phyloP scores from a whole-genome alignment of 345 rosid genomes.

The Pistacia atlantica region DNA sequence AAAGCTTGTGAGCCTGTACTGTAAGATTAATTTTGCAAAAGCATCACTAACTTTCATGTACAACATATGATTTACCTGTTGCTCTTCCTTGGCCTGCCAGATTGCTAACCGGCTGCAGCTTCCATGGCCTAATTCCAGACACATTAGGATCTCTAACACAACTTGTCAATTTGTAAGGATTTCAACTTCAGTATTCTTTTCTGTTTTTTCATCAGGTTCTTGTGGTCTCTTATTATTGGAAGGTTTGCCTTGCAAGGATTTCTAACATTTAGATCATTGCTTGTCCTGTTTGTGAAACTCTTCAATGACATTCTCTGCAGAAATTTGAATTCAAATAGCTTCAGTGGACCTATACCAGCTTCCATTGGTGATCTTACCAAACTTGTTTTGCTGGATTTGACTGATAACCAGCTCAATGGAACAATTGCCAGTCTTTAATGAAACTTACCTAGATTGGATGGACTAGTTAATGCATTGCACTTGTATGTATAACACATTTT shows the following conservation, averaged over 20 bases:
- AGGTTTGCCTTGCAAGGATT: not conserved
- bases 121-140: slow-evolving; percentile 34
- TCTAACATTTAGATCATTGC: no score
- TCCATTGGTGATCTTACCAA: slow-evolving; percentile 41
- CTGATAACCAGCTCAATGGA: slow-evolving; percentile 44
- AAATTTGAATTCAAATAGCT: slow-evolving; percentile 44
- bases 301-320: slow-evolving; percentile 28
- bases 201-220: not conserved
- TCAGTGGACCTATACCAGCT: slow-evolving; percentile 45
- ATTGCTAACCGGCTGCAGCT: slow-evolving; percentile 32
- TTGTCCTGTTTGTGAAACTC: not conserved
- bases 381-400: slow-evolving; percentile 48
- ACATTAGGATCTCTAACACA: slow-evolving; percentile 30
- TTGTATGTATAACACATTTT: slow-evolving; percentile 32
- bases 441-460: slow-evolving; percentile 44
- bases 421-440: slow-evolving; percentile 44
- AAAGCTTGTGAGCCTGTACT: slow-evolving; percentile 48
- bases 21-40: slow-evolving; percentile 37
- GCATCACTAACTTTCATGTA: not conserved
- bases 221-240: not conserved
- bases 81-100: slow-evolving; percentile 3
- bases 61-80: not conserved
- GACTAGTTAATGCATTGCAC: slow-evolving; percentile 30
- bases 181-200: not conserved
- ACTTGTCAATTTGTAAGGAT: slow-evolving; percentile 30